Conservation (phyloP, 208 protist genomes). For the Leishmania tropica region DNA sequence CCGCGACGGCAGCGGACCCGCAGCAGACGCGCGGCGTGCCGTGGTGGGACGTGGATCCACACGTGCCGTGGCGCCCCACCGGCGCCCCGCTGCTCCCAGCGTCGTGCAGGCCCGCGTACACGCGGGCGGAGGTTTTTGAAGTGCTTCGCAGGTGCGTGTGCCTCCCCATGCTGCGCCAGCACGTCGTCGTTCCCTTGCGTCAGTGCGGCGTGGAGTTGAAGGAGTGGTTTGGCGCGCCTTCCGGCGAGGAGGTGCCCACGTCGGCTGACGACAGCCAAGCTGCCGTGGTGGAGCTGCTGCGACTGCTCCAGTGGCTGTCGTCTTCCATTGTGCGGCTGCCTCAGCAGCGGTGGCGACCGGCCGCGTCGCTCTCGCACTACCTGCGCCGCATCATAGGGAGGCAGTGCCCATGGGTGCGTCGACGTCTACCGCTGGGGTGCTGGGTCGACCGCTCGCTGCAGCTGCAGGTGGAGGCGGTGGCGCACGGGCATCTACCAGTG, state of each 20-base stretch:
- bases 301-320: slow-evolving; percentile 14
- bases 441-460: slow-evolving; percentile 21
- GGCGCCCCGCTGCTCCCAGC: background rate
- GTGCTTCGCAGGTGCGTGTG: slow-evolving; percentile 28
- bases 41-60: slow-evolving; percentile 16
- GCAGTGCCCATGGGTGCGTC: slow-evolving; percentile 15
- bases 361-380: slow-evolving; percentile 7
- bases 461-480: slow-evolving; percentile 31
- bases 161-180: slow-evolving; percentile 9
- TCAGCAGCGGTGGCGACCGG: background rate
- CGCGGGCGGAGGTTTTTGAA: slow-evolving; percentile 26
- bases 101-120: slow-evolving; percentile 24
- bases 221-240: background rate
- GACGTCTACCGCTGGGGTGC: slow-evolving; percentile 13
- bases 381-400: background rate
- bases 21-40: slow-evolving; percentile 6
- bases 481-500: slow-evolving; percentile 21
- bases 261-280: background rate
- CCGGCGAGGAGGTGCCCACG: background rate
- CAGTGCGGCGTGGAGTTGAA: slow-evolving; percentile 15
- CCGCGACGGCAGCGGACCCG: background rate
- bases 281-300: background rate
- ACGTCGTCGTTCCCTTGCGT: slow-evolving; percentile 17
- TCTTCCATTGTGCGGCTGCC: slow-evolving; percentile 4
- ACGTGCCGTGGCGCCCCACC: slow-evolving; percentile 17